Percentiles rank a stretch among this genome's conserved stretches.
phyloP scores from a whole-genome alignment of 2,329 filamentous ascomycete genomes.

The Myriosclerotinia curreyana region DNA sequence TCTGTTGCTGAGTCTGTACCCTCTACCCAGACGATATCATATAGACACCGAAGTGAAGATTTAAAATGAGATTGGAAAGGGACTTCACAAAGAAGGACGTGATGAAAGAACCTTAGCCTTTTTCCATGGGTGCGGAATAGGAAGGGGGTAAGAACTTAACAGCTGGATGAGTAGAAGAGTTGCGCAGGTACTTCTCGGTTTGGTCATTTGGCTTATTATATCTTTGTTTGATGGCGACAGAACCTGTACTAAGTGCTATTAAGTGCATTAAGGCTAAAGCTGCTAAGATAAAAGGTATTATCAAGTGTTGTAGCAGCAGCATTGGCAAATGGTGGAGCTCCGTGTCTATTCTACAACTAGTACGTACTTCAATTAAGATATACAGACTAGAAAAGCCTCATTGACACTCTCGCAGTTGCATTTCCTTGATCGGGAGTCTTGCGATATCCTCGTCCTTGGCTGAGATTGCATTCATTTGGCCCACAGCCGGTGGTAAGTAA shows the following conservation, averaged over 20 bases:
- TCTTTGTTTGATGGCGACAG: slow-evolving; percentile 20
- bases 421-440: slow-evolving; percentile 44
- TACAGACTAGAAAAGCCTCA: background rate
- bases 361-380: slow-evolving; percentile 36
- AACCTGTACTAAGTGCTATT: too few species aligned
- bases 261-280: too few species aligned
- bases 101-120: background rate
- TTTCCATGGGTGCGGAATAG: background rate
- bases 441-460: slow-evolving; percentile 43
- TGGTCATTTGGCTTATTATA: slow-evolving; percentile 44
- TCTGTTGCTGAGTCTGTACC: background rate
- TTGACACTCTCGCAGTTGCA: slow-evolving; percentile 37
- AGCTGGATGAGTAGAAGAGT: slow-evolving; percentile 29
- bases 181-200: slow-evolving; percentile 41
- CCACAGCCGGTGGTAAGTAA: slow-evolving; percentile 36
- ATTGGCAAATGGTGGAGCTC: slow-evolving; percentile 46
- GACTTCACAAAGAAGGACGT: background rate
- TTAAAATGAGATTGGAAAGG: background rate
- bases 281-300: slow-evolving; percentile 7
- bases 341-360: slow-evolving; percentile 48
- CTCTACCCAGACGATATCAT: background rate
- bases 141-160: background rate
- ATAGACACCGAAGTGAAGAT: background rate
- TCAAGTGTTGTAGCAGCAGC: slow-evolving; percentile 46
- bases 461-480: slow-evolving; percentile 46